A percentile compares a stretch with the other conserved stretches of the same genome.
These are phyloP conservation scores for Aspergillus alliaceus DNA, from an alignment of 2,329 filamentous ascomycete species.

Conservation along the genomic window DNA sequence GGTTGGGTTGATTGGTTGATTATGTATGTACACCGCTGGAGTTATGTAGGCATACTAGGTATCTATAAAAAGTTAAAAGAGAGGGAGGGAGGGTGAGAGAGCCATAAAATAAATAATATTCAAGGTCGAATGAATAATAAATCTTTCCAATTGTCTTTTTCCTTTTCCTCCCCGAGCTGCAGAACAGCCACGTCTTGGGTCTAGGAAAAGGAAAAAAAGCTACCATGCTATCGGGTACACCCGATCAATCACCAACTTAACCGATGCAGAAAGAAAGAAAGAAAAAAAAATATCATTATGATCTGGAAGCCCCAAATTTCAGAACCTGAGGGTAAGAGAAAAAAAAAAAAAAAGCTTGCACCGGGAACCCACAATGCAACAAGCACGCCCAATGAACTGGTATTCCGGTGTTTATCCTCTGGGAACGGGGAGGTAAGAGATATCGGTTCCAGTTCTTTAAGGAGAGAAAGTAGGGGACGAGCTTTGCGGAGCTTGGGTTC, in stretches of 20 bases:
- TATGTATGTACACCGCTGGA: neutral
- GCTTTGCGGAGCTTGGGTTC: neutral
- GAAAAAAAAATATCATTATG: neutral
- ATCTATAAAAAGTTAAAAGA: no score
- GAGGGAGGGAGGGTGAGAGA: no score
- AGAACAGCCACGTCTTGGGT: neutral
- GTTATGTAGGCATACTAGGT: no score
- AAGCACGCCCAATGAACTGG: neutral
- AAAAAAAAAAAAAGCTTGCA: neutral
- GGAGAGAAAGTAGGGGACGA: neutral
- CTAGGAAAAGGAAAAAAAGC: neutral
- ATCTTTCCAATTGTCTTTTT: neutral
- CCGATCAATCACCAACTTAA: slow-evolving; percentile 6
- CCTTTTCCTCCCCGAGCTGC: neutral
- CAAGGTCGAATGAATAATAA: no score
- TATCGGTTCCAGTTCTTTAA: neutral
- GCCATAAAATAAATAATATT: no score
- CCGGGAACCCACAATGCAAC: neutral
- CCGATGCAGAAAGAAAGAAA: neutral
- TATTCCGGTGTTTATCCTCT: neutral
- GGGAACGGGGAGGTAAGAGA: neutral
- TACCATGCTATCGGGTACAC: slow-evolving; percentile 12
- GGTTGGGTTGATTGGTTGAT: neutral
- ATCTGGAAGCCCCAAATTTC: neutral
- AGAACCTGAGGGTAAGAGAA: neutral